A percentile compares a stretch with the other conserved stretches of the same genome.
Conservation (phyloP, 73 alveolate genomes). For the Paraurostyla sp. region DNA sequence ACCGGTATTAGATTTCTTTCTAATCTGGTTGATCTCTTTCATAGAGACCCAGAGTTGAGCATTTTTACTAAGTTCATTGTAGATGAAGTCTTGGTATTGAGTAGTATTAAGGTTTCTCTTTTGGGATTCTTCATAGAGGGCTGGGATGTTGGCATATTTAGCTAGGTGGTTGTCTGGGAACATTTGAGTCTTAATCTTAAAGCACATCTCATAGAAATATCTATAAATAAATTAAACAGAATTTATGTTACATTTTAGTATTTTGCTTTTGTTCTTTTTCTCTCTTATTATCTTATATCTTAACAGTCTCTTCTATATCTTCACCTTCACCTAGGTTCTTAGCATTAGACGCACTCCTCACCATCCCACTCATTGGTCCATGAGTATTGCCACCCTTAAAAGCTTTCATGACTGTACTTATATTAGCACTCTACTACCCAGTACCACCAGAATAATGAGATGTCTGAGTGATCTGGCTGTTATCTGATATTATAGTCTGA, state of each 20-base stretch:
- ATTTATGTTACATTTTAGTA: constrained; percentile 21
- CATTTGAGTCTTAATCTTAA: constrained; percentile 19
- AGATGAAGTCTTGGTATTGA: constrained; percentile 26
- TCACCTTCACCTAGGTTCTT: background rate
- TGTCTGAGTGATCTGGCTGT: background rate
- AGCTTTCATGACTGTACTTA: background rate
- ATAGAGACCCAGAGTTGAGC: constrained; percentile 54
- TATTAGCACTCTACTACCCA: background rate
- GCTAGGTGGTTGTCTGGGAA: constrained; percentile 54
- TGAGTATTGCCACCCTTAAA: background rate
- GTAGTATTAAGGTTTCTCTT: background rate
- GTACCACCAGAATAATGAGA: background rate
- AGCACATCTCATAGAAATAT: constrained; percentile 42
- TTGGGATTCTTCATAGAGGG: constrained; percentile 39
- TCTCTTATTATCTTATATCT: constrained; percentile 18
- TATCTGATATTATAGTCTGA: constrained; percentile 17
- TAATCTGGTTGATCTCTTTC: constrained; percentile 41
- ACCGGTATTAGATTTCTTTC: constrained; percentile 1
- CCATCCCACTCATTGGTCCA: no score
- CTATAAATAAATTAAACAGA: background rate
- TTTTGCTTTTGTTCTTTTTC: constrained; percentile 25
- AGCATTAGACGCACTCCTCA: constrained; percentile 6
- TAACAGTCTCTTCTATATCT: constrained; percentile 42
- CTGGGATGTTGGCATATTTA: constrained; percentile 50
- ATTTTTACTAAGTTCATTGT: constrained; percentile 40